Evolutionary conservation across 805 yeast species (phyloP), one percentile per base, ranked within the genome.

Genomic region (Saturnispora hagleri): DNA sequence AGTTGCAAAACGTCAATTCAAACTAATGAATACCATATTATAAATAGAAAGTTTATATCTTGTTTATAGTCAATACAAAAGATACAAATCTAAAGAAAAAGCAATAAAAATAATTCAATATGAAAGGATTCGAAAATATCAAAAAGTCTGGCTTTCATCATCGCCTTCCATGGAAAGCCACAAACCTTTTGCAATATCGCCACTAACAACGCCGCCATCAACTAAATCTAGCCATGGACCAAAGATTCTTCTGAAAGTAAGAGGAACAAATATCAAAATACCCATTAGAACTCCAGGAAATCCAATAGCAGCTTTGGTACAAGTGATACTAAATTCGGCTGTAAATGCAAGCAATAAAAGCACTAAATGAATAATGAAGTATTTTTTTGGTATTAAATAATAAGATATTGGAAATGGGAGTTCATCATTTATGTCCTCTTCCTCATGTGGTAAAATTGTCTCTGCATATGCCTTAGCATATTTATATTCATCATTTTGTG

Each of bases 221-320:
- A 93, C 69, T 3, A 77, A 57, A 2, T 68, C 65, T 52, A 91
- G 27, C 33, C 41, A 44, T 40, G 60, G 57, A 0, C 86, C 82
- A 50, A 90, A 85, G 1, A 84, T 62, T 49, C 62, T 65, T 0
- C 86, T 86, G 69, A 95, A 81, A 6, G 75, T 58, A 61, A 80
- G 74, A 18, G 85, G 80, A 9, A 57, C 59, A 12, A 89, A 79
- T 1, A 80, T 69, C 22, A 84, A 75, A 53, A 87, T 90, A 50
- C 82, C 75, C 61, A 91, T 67, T 47, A 91, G 69, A 0, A 93
- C 87, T 3, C 89, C 84, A 0, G 99, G 98, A 62, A 93, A 91
- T 2, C 96, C 98, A 33, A 91, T 88, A 0, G 98, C 97, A 0
- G 93, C 98, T 54, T 74, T 80, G 0, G 97, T 88, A 62, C 83